Evolutionary conservation across 2,329 filamentous ascomycete genomes (phyloP), one percentile per base, ranked within the genome.

Genomic region (Talaromyces sp.): DNA sequence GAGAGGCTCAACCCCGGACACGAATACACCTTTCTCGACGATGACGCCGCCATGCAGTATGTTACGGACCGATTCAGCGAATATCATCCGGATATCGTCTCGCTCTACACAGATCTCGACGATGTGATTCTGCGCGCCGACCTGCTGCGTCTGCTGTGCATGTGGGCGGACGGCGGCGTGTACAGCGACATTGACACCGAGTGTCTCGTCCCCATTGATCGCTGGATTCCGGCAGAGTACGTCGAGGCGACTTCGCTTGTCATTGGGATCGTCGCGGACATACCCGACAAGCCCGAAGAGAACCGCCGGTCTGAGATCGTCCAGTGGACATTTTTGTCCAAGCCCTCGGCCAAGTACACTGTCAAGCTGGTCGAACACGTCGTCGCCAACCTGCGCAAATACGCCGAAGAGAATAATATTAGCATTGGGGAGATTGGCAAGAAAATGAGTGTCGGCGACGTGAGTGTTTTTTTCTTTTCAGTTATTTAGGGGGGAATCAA

Each of bases 141-240:
- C 59, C 68, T 79, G 12, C 67, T 79, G 10, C 74, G 76, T 8
- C 74, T 77, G 52, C 62, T 79, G 5, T 69, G 79, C 35, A 66
- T 79, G 1, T 76, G 69, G 62, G 66, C 69, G 3, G 67, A 77
- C 41, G 77, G 76, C 6, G 77, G 76, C 10, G 69, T 78, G 19
- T 79, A 73, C 71, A 75, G 68, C 43, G 77, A 79, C 58, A 67
- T 79, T 7, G 76, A 79, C 54, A 70, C 77, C 1, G 57, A 62
- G 41, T 75, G 72, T 60, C 66, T 73, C 48, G 54, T 60, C 1
- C 68, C 72, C 1, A 72, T 79, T 5, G 61, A 68, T 26, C 61
- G 69, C 0, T 79, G 75, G 75, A 69, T 79, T n/a, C 75, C 76
- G 1, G 3, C 12, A 10, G 17, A 17, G 48, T 52, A 52, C 9